Evolutionary conservation across 2,329 filamentous ascomycete genomes (phyloP).

Genomic region (Colletotrichum sp.): DNA sequence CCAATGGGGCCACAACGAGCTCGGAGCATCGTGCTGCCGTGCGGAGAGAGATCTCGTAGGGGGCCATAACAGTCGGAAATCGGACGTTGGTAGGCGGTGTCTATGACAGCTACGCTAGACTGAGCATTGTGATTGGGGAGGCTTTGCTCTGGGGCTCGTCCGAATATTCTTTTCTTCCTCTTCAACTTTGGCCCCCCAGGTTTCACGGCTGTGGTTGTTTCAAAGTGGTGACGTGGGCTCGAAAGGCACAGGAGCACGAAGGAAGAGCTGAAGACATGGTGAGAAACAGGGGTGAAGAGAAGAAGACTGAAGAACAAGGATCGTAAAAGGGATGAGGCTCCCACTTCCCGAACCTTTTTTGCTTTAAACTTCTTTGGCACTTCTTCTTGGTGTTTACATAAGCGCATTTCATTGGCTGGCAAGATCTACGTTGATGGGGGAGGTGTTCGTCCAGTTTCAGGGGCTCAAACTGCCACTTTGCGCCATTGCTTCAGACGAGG

Average conservation of each 20-base stretch:
- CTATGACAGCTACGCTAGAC: background rate
- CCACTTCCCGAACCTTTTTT: slow-evolving; percentile 15
- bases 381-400: background rate
- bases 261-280: background rate
- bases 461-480: background rate
- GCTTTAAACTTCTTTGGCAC: slow-evolving; percentile 3
- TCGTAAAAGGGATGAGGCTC: background rate
- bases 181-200: background rate
- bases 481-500: background rate
- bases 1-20: background rate
- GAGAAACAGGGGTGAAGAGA: background rate
- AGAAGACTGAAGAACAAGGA: background rate
- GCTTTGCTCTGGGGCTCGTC: background rate
- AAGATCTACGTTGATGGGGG: background rate
- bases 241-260: background rate
- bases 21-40: background rate
- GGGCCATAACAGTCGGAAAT: background rate
- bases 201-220: background rate
- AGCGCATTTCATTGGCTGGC: background rate
- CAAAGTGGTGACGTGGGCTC: slow-evolving; percentile 9
- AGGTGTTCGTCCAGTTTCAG: background rate
- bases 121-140: background rate
- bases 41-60: background rate
- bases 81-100: background rate
- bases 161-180: background rate